Base-by-base conservation (phyloP, 441 rosid species). In the Corymbia calophylla region DNA sequence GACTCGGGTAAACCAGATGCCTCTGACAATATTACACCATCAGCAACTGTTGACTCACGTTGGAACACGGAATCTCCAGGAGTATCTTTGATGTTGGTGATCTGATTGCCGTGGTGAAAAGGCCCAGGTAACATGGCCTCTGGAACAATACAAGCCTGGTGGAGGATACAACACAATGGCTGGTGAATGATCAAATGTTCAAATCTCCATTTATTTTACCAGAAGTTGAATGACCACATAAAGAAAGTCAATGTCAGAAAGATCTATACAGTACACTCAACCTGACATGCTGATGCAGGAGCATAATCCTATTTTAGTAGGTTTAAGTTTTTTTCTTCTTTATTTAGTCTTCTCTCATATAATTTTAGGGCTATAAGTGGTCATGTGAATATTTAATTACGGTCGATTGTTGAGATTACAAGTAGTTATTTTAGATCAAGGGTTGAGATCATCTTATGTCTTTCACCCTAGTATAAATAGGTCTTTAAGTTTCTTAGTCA, bases 91-190 rank as follows among this genome's bases (percentile, higher is more conserved):
- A 53, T 39, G 82, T 39, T 54, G 49, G 60, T 60, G 39, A 87
- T 88, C 89, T 84, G 70, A 88, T 80, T 84, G 81, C 53, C 68
- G 90, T 66, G 89, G 84, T 86, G n/a, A 49, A 88, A 58, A 29
- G 88, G 89, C 87, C 88, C 92, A 39, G 90, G 89, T 91, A 93
- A 88, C 18, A 66, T 51, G 87, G 86, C 66, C 89, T 90, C 91
- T 44, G 89, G 87, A 87, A 95, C 89, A 60, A 90, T 94, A 91
- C 77, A 60, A 68, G 88, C 93, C 96, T 94, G 84, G 88, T 21
- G 90, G 66, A 60, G 35, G 56, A 31, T 31, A 32, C 80, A 16
- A 87, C 18, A 80, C 53, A 53, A 62, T 80, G 29, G 5, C 13
- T 4, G 0, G 32, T 55, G 88, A 86, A 55, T 86, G n/a, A 86